Evolutionary conservation across 305 asterid species (phyloP).

Genomic region (Solanum hybrid): DNA sequence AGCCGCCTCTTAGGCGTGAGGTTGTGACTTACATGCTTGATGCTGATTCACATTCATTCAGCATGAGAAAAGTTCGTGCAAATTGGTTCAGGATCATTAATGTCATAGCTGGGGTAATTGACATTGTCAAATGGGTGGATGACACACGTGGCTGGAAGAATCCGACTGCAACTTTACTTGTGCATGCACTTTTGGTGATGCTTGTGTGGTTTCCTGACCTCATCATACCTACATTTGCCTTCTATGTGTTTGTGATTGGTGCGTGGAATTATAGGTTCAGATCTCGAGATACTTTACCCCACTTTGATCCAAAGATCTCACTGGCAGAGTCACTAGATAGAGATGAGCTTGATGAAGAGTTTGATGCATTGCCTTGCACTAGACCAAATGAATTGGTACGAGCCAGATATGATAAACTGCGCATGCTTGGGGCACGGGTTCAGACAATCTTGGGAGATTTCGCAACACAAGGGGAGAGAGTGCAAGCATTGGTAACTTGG

Average conservation of each 20-base stretch:
- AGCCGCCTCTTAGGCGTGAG: slow-evolving; percentile 72
- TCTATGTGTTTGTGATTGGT: slow-evolving; percentile 66
- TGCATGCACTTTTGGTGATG: slow-evolving; percentile 55
- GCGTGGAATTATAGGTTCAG: slow-evolving; percentile 80
- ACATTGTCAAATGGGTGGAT: slow-evolving; percentile 60
- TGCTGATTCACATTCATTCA: slow-evolving; percentile 26
- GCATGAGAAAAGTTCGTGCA: slow-evolving; percentile 74
- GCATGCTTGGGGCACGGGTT: too few species aligned
- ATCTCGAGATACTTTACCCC: slow-evolving; percentile 41
- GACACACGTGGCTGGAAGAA: slow-evolving; percentile 86
- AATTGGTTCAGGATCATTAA: slow-evolving; percentile 70
- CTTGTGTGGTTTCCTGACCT: slow-evolving; percentile 80
- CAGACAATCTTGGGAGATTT: too few species aligned
- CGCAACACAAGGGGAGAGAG: too few species aligned
- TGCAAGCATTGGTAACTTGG: too few species aligned
- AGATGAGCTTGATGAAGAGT: slow-evolving; percentile 77
- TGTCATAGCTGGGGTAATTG: slow-evolving; percentile 57
- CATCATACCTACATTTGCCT: slow-evolving; percentile 56
- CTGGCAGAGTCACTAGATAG: slow-evolving; percentile 48
- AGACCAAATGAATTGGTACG: not conserved
- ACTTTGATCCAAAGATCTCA: slow-evolving; percentile 59
- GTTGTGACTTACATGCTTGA: slow-evolving; percentile 72
- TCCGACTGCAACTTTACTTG: slow-evolving; percentile 60
- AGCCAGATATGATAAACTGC: too few species aligned
- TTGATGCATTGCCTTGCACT: slow-evolving; percentile 53